Conservation (phyloP, 192 early-diverging fungal genomes). For the Dimargaris xerosporica region DNA sequence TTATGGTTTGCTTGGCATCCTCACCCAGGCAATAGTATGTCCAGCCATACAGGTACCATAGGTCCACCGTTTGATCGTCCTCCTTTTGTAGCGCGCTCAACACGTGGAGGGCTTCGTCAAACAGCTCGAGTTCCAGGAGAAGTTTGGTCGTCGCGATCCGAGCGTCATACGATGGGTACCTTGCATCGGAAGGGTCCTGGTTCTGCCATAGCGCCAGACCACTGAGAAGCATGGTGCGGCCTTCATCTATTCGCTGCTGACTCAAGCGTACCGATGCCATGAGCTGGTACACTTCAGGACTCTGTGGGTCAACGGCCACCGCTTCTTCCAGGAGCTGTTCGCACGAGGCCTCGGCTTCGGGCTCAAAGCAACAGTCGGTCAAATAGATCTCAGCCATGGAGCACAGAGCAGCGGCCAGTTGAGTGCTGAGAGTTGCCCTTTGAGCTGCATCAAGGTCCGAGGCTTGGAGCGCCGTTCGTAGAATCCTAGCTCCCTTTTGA, state of each 20-base stretch:
- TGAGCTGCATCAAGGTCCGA: conserved; percentile 22
- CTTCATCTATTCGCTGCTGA: conserved; percentile 68
- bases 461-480: conserved; percentile 35
- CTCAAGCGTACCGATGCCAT: conserved; percentile 80
- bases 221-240: conserved; percentile 43
- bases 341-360: conserved; percentile 74
- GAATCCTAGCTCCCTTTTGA: conserved; percentile 51
- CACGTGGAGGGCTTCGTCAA: conserved; percentile 61
- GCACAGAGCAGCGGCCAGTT: conserved; percentile 73
- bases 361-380: conserved; percentile 94
- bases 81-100: conserved; percentile 72
- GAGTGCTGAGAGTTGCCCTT: conserved; percentile 26
- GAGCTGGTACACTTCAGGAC: conserved; percentile 75
- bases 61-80: conserved; percentile 82
- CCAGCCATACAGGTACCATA: conserved; percentile 95
- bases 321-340: conserved; percentile 57
- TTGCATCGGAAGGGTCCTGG: conserved; percentile 28
- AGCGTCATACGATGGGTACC: conserved; percentile 64
- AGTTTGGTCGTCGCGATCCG: conserved; percentile 71
- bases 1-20: conserved; percentile 30
- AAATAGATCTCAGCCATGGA: conserved; percentile 95
- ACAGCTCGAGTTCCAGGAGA: conserved; percentile 67
- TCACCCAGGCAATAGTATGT: conserved; percentile 76
- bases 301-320: conserved; percentile 43
- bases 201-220: conserved; percentile 59